Base-by-base conservation (phyloP, 2,329 filamentous ascomycete species). In the Calonectria pauciramosa region DNA sequence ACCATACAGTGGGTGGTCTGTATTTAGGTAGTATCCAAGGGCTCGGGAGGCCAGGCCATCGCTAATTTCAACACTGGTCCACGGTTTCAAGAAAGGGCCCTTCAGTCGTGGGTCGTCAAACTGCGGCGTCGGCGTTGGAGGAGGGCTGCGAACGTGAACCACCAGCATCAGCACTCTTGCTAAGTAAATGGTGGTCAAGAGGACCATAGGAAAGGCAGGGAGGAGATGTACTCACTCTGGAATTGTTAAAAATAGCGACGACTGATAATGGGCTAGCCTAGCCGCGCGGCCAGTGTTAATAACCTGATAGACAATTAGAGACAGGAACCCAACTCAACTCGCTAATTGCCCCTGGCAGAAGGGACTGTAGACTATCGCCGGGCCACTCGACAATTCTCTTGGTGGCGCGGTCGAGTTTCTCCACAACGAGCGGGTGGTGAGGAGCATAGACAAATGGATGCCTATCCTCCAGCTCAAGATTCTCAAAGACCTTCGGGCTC, bases 11-110 rank as follows among this genome's bases (percentile, higher is more conserved):
- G 65, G 66, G 28, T 73, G 71, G 11, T 73, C 71, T 5, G 32
- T 54, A 16, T 51, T 68, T n/a, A 73, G 64, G 23, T 69, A 69
- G 16, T 69, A n/a, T 3, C 38, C 64, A 16, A 73, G 66, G 28
- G 38, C 47, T 59, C 23, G 28, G 18, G 28, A 16, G 9, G 71
- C 71, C 49, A 69, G 16, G 13, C 38, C 66, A 41, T 73, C 30
- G 10, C 28, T 28, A 20, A 73, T 65, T 14, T 30, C 47, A 7
- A 73, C 56, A 1, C 7, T 34, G 8, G 71, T 69, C 66, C 66
- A 73, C 14, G 44, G 36, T 13, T 23, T 41, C 7, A 73, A 16
- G 6, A 63, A 20, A 14, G 49, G 26, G n/a, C 49, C 32, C 38
- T 26, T n/a, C 2, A 70, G 66, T 59, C 71, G 66, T 20, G 18